phyloP scores from a whole-genome alignment of 2,329 filamentous ascomycete genomes.

The Fusarium sp. region DNA sequence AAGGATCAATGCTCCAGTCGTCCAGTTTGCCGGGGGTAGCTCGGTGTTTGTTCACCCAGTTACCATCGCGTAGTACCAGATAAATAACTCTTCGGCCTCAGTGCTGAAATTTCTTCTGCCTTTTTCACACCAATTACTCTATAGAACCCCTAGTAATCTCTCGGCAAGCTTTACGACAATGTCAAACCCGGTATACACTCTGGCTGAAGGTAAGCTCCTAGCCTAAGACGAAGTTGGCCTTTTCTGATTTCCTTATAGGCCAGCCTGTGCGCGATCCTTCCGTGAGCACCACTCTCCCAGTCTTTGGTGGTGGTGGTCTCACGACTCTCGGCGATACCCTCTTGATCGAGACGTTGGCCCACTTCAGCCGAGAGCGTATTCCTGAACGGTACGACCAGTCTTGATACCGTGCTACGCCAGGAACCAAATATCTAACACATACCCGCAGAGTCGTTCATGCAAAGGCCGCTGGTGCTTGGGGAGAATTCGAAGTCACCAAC shows the following conservation, averaged over 20 bases:
- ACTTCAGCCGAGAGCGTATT: slow-evolving; percentile 23
- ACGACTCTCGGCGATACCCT: slow-evolving; percentile 19
- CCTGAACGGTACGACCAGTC: not conserved
- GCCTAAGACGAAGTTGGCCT: fast-evolving
- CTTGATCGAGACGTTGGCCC: slow-evolving; percentile 14
- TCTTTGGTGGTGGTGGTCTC: slow-evolving; percentile 20
- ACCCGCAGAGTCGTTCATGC: slow-evolving; percentile 50
- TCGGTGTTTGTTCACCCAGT: not conserved
- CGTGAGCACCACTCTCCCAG: slow-evolving; percentile 14
- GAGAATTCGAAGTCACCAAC: slow-evolving; percentile 68
- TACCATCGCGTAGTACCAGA: not conserved
- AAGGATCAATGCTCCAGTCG: not conserved
- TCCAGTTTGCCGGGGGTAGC: not conserved
- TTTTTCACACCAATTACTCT: not conserved
- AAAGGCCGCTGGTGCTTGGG: slow-evolving; percentile 59
- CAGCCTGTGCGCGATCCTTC: slow-evolving; percentile 24
- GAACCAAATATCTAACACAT: not conserved
- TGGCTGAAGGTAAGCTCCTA: not conserved
- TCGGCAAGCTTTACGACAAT: not conserved
- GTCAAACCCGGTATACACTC: slow-evolving; percentile 20
- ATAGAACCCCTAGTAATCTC: not conserved
- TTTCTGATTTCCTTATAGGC: not conserved
- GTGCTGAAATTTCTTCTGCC: slow-evolving; percentile 11
- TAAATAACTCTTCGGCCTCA: not conserved
- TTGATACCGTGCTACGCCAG: not conserved